A percentile compares a stretch with the other conserved stretches of the same genome.
Evolutionary conservation across 2,329 filamentous ascomycete genomes (phyloP).

Genomic region (Colletotrichum gloeosporioides): DNA sequence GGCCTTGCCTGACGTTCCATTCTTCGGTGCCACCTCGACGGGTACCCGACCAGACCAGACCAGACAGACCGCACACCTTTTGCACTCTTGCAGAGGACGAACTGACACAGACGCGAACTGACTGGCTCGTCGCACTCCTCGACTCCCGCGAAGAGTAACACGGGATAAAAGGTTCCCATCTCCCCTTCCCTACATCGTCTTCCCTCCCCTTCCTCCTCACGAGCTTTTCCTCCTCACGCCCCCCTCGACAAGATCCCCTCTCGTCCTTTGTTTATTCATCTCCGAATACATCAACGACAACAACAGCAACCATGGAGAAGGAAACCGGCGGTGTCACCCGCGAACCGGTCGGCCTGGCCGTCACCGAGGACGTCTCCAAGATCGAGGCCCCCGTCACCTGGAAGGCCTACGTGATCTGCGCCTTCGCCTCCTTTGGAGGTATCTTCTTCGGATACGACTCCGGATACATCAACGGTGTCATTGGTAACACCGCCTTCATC

Average conservation of each 20-base stretch:
- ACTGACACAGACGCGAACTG: slow-evolving; percentile 15
- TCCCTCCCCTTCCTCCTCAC: not conserved
- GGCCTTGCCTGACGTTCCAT: slow-evolving; percentile 7
- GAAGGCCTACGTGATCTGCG: slow-evolving; percentile 73
- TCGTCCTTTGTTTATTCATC: not conserved
- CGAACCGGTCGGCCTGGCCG: slow-evolving; percentile 34
- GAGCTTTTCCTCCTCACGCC: slow-evolving; percentile 5
- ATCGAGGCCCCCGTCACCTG: slow-evolving; percentile 73
- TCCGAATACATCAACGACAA: not conserved
- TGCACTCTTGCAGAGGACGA: not conserved
- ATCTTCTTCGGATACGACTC: slow-evolving; percentile 84
- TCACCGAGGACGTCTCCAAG: slow-evolving; percentile 57
- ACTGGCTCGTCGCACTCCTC: not conserved
- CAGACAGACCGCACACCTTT: not conserved
- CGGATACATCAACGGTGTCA: slow-evolving; percentile 74
- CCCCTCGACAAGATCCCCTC: slow-evolving; percentile 1
- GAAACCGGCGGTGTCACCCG: slow-evolving; percentile 15
- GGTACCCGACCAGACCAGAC: not conserved
- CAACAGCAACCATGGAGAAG: slow-evolving; percentile 14
- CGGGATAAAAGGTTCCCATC: slow-evolving; percentile 19
- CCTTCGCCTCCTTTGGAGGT: slow-evolving; percentile 73
- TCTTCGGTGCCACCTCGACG: not conserved
- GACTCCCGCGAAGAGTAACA: not conserved
- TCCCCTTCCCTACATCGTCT: not conserved
- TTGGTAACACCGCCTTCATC: slow-evolving; percentile 58